Base-by-base conservation (phyloP, 495 filamentous ascomycete species). In the Coniosporium apollinis region DNA sequence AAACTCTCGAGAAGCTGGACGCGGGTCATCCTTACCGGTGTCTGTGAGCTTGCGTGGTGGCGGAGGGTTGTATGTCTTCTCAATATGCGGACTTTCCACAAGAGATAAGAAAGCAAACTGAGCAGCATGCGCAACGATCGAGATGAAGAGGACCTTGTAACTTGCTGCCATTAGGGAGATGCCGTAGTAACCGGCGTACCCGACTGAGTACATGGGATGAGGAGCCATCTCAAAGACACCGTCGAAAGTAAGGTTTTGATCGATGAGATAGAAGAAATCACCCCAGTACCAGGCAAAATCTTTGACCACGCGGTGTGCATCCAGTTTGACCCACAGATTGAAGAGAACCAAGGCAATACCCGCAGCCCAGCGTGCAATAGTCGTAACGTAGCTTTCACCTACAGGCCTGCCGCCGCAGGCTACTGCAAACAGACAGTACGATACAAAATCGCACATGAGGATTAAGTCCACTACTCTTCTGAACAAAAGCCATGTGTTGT, bases 271-370 rank as follows among this genome's bases (percentile, higher is more conserved):
- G 66, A 97, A 97, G 61, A 96, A 97, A 51, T 97, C 89, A 35
- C 89, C 89, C 89, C 89, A 97, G 60, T 96, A 97, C 89, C 89
- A 97, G 15, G 89, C 89, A 61, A 83, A 97, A 55, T 97, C 91
- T 60, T 96, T 96, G 47, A 97, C 89, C n/a, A 97, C 89, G 35
- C 89, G 65, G 56, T 96, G 89, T 14, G 89, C 89, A 55, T 97
- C 89, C 37, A 97, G 65, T 60, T 97, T 97, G 36, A 97, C 89
- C 91, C 91, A 97, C 13, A 94, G 70, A 57, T 97, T 97, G 67
- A 97, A 96, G 37, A 76, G 65, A 34, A 97, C 75, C n/a, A 93
- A 61, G 13, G 67, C 58, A 36, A 82, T 69, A 15, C 91, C 89
- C 22, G 72, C 65, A n/a, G 65, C 44, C 89, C 91, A 97, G 43